A percentile compares a stretch with the other conserved stretches of the same genome.
phyloP scores from a whole-genome alignment of 805 yeast genomes.

The Teunomyces cretensis region DNA sequence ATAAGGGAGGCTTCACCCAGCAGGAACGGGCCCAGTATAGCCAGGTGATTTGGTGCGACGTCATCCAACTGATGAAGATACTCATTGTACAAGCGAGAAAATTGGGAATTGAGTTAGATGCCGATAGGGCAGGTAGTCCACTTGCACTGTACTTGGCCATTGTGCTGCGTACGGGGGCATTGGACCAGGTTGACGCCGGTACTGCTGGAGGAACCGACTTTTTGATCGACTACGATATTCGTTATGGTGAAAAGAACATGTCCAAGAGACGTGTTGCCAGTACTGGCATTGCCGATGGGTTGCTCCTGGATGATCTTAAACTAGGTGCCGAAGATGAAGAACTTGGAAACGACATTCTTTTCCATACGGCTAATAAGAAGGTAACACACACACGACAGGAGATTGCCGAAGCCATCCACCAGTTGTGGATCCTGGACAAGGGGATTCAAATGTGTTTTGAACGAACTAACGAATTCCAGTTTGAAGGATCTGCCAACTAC shows the following conservation, averaged over 20 bases:
- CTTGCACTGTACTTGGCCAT: constrained; percentile 49
- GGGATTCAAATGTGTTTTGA: constrained; percentile 63
- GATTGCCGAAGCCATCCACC: constrained; percentile 68
- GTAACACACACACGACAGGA: constrained; percentile 34
- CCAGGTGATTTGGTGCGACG: constrained; percentile 91
- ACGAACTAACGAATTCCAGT: constrained; percentile 74
- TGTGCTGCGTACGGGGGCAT: constrained; percentile 55
- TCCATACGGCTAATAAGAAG: background rate
- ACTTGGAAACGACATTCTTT: constrained; percentile 4
- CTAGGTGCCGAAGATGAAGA: background rate
- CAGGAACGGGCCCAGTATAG: constrained; percentile 79
- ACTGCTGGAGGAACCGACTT: constrained; percentile 66
- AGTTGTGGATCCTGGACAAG: constrained; percentile 67
- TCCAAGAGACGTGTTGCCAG: constrained; percentile 50
- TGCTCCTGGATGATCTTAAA: background rate
- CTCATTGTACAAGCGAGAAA: constrained; percentile 74
- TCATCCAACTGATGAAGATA: constrained; percentile 77
- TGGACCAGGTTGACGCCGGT: constrained; percentile 61
- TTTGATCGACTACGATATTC: constrained; percentile 61
- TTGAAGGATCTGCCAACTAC: constrained; percentile 79
- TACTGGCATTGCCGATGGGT: constrained; percentile 43
- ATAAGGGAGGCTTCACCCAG: constrained; percentile 78
- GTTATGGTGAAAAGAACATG: constrained; percentile 57
- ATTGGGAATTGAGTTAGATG: constrained; percentile 60
- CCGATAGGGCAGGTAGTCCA: constrained; percentile 50